A percentile compares a stretch with the other conserved stretches of the same genome.
Evolutionary conservation across 2,329 filamentous ascomycete species (phyloP).

Genomic region (Paraphoma chrysanthemicola): DNA sequence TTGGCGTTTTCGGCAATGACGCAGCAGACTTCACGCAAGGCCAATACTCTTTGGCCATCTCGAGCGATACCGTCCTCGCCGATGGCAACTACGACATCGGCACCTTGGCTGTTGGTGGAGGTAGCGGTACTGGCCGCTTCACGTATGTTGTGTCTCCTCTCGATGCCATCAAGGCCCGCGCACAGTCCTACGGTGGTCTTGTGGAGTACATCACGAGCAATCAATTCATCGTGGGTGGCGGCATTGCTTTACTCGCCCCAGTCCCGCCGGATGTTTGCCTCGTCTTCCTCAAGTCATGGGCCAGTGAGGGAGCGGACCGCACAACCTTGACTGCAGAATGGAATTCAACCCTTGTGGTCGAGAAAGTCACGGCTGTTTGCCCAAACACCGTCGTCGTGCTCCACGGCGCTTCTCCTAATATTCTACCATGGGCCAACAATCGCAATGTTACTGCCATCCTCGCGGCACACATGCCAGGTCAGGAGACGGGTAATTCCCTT

Average conservation of each 20-base stretch:
- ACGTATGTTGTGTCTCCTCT: constrained; percentile 50
- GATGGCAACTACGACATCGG: constrained; percentile 44
- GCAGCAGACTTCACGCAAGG: constrained; percentile 59
- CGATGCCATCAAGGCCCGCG: constrained; percentile 48
- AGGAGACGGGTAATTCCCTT: constrained; percentile 49
- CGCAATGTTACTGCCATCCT: constrained; percentile 51
- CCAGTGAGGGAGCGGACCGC: constrained; percentile 54
- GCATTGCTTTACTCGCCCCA: constrained; percentile 35
- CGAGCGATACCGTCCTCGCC: neutral
- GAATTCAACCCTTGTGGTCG: constrained; percentile 49
- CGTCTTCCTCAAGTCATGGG: constrained; percentile 64
- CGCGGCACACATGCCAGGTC: constrained; percentile 49
- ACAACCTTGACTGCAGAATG: constrained; percentile 49
- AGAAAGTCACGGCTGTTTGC: constrained; percentile 53
- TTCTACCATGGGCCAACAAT: constrained; percentile 50
- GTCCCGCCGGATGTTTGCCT: constrained; percentile 55
- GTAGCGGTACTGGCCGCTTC: constrained; percentile 50
- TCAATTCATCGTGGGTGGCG: constrained; percentile 35
- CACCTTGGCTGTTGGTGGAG: constrained; percentile 53
- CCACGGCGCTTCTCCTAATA: constrained; percentile 49
- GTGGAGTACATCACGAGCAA: constrained; percentile 58
- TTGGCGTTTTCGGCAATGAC: constrained; percentile 59
- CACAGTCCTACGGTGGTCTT: constrained; percentile 36
- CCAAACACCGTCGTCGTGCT: constrained; percentile 59
- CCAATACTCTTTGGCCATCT: constrained; percentile 20